Evolutionary conservation across 2,329 filamentous ascomycete species (phyloP).

Genomic region (Pyrenophora tritici-repentis): DNA sequence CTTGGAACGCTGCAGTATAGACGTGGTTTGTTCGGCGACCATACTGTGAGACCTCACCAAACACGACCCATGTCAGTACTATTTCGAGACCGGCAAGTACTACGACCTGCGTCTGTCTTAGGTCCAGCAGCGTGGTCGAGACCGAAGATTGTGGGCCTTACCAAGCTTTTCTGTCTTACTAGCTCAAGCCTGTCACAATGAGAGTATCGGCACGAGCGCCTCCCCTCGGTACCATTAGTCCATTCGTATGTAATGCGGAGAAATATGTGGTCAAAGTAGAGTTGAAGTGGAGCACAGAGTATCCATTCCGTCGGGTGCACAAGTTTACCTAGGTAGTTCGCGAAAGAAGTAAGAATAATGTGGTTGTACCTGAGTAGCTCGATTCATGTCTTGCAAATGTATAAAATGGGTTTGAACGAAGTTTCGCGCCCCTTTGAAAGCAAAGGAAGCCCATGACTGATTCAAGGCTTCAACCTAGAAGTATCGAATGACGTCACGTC

Average conservation of each 20-base stretch:
- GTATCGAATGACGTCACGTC: no score
- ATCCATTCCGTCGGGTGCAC: constrained; percentile 19
- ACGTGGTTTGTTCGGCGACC: constrained; percentile 13
- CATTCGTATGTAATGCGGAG: background rate
- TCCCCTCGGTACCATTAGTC: background rate
- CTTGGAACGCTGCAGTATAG: constrained; percentile 3
- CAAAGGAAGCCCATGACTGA: no score
- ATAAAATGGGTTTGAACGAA: no score
- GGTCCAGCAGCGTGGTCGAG: constrained; percentile 11
- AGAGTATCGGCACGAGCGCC: background rate
- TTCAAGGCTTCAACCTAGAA: no score
- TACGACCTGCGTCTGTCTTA: constrained; percentile 3
- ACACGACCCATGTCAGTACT: constrained; percentile 5
- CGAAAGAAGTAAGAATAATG: no score
- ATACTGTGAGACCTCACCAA: constrained; percentile 7
- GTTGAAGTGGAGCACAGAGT: constrained; percentile 7
- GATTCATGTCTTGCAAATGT: no score
- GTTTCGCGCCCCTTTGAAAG: no score
- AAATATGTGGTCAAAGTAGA: constrained; percentile 15
- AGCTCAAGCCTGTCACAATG: background rate
- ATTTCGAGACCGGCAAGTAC: constrained; percentile 10
- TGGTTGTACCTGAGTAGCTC: background rate
- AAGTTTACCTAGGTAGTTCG: no score
- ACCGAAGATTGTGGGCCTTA: constrained; percentile 7
- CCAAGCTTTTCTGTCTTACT: background rate